A percentile compares a stretch with the other conserved stretches of the same genome.
Conservation (phyloP, 2,329 filamentous ascomycete genomes). For the Fusarium albosuccineum region DNA sequence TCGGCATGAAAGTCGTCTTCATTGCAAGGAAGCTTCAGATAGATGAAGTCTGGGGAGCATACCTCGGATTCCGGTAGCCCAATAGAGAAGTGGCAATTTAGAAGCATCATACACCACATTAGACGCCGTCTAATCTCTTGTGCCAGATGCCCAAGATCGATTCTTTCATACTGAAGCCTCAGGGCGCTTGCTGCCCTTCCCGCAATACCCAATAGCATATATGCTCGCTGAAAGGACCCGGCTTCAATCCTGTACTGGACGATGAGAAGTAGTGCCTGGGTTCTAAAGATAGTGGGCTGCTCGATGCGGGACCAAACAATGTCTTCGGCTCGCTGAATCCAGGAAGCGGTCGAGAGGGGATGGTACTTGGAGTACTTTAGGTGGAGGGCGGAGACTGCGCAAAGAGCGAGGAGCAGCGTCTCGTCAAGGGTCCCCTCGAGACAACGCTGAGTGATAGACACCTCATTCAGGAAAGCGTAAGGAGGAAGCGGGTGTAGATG, state of each 20-base stretch:
- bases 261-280: constrained; percentile 52
- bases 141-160: constrained; percentile 37
- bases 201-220: constrained; percentile 49
- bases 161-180: constrained; percentile 48
- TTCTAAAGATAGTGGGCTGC: constrained; percentile 61
- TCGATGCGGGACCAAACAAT: constrained; percentile 60
- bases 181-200: constrained; percentile 47
- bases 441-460: constrained; percentile 64
- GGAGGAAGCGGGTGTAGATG: constrained; percentile 42
- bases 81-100: constrained; percentile 47
- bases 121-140: constrained; percentile 48
- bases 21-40: constrained; percentile 46
- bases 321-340: constrained; percentile 60
- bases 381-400: constrained; percentile 50
- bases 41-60: constrained; percentile 47
- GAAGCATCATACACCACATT: constrained; percentile 48
- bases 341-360: constrained; percentile 46
- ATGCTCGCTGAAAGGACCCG: constrained; percentile 49
- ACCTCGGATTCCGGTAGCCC: constrained; percentile 50
- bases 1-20: constrained; percentile 47
- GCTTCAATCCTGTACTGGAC: constrained; percentile 48
- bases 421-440: constrained; percentile 62
- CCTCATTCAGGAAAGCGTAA: constrained; percentile 59
- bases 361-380: constrained; percentile 55
- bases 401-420: constrained; percentile 57